phyloP scores from a whole-genome alignment of 176 grass and related monocot species.

The Zoysia japonica region DNA sequence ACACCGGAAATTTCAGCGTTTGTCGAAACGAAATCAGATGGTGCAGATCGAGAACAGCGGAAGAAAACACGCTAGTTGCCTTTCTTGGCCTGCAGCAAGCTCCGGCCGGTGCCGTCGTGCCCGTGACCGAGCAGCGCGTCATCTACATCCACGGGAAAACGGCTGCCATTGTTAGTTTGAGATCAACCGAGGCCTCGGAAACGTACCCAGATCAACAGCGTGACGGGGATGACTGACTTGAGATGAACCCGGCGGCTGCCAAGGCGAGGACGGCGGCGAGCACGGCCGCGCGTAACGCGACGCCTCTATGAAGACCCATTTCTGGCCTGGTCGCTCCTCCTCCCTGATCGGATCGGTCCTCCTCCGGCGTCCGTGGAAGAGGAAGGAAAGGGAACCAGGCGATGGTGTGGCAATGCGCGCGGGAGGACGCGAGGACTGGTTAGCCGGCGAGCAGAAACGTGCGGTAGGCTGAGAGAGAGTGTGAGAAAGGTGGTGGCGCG shows the following conservation, averaged over 20 bases:
- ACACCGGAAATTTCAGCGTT: background rate
- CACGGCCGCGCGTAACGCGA: constrained; percentile 39
- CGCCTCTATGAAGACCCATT: constrained; percentile 45
- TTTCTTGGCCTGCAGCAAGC: constrained; percentile 62
- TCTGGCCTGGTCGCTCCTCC: constrained; percentile 5
- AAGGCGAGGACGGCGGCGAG: constrained; percentile 40
- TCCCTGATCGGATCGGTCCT: constrained; percentile 6
- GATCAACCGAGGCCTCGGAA: background rate
- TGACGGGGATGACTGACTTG: constrained; percentile 41
- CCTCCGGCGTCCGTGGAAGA: constrained; percentile 26
- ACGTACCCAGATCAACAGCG: background rate
- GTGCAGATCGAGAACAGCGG: background rate
- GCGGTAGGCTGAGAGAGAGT: background rate
- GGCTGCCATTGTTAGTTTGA: background rate
- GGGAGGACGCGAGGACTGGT: background rate
- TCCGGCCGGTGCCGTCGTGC: constrained; percentile 54
- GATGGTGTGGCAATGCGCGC: background rate
- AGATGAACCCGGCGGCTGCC: constrained; percentile 55
- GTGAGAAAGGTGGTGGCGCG: constrained; percentile 16
- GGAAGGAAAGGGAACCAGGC: background rate
- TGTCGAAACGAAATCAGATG: background rate
- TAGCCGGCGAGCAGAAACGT: constrained; percentile 31
- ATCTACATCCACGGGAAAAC: constrained; percentile 46
- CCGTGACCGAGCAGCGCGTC: constrained; percentile 44
- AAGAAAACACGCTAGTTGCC: background rate